Evolutionary conservation across 306 rosid genomes (phyloP).

Genomic region (Arachis stenosperma): DNA sequence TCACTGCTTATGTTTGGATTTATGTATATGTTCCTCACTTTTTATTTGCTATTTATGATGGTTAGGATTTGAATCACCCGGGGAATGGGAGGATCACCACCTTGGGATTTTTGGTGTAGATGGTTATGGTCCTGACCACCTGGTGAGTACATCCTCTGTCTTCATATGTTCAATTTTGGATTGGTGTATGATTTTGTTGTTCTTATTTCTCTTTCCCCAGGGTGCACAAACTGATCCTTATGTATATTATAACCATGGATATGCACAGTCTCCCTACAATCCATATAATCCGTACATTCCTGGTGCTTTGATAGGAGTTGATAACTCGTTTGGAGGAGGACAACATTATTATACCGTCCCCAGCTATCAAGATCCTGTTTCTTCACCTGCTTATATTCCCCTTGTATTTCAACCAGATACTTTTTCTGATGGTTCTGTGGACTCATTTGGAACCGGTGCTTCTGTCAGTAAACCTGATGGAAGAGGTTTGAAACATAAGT

Average conservation of each 20-base stretch:
- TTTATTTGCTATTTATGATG: constrained; percentile 23
- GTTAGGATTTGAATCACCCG: constrained; percentile 84
- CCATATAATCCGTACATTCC: constrained; percentile 98
- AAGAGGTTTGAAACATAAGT: constrained; percentile 65
- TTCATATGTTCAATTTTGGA: constrained; percentile 5
- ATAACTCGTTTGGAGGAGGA: constrained; percentile 66
- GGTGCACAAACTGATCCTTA: constrained; percentile 86
- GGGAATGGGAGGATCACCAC: constrained; percentile 89
- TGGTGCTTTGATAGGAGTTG: constrained; percentile 87
- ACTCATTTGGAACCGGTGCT: constrained; percentile 54
- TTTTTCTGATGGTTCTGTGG: constrained; percentile 59
- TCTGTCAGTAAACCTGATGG: constrained; percentile 67
- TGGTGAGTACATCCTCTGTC: constrained; percentile 50
- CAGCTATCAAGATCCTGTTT: constrained; percentile 64
- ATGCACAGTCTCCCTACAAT: constrained; percentile 95
- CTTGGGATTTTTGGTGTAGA: constrained; percentile 75
- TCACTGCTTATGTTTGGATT: constrained; percentile 3
- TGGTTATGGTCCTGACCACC: constrained; percentile 71
- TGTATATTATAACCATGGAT: constrained; percentile 90
- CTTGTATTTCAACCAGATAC: constrained; percentile 69
- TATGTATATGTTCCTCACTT: constrained; percentile 28
- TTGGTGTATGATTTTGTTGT: constrained; percentile 20
- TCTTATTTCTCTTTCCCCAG: constrained; percentile 45
- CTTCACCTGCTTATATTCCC: constrained; percentile 73
- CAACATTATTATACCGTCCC: constrained; percentile 73